Evolutionary conservation across 805 yeast genomes (phyloP), one percentile per base, ranked within the genome.

Genomic region (Tetrapisispora namnaoensis): DNA sequence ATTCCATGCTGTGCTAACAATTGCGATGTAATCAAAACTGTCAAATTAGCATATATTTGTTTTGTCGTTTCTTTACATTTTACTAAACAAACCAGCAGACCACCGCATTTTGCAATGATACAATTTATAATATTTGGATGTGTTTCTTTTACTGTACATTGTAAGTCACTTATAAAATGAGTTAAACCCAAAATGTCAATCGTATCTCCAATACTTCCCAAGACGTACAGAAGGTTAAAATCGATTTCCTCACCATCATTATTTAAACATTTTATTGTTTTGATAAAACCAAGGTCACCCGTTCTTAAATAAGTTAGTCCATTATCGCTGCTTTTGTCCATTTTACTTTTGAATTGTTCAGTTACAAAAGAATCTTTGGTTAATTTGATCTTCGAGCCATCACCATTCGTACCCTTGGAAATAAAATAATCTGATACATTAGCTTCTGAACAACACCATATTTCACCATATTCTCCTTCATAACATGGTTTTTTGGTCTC

Each of bases 391-490:
- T 57, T 58, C 3, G 52, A 45, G 2, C 16, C 35, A 14, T 30
- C 34, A 36, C 41, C 45, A 5, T 21, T 28, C 1, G 57, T 58
- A 8, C 47, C 47, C 21, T 41, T 47, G 3, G 80, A 80, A 46
- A 76, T 72, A 37, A 79, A 77, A 61, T 80, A 82, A 7, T 79
- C 77, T 13, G 72, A 64, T 28, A 80, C 83, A 56, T 84, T 89
- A 0, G 91, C 95, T 54, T 88, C 95, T 1, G 95, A 85, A 53
- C 86, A 79, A 2, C 91, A 95, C 98, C 98, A 93, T 37, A 93
- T 88, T 67, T 93, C 99, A 34, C 99, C 99, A 64, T 79, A 81
- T 65, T 93, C 99, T 8, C 98, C 97, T 46, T 82, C 82, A 50
- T 77, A 79, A 61, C 99, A 91, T 13, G 89, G 70, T 47, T 72